These are phyloP conservation scores for Discostella stelligeroides DNA, from an alignment of 108 stramenopile genomes.

Conservation along the genomic window DNA sequence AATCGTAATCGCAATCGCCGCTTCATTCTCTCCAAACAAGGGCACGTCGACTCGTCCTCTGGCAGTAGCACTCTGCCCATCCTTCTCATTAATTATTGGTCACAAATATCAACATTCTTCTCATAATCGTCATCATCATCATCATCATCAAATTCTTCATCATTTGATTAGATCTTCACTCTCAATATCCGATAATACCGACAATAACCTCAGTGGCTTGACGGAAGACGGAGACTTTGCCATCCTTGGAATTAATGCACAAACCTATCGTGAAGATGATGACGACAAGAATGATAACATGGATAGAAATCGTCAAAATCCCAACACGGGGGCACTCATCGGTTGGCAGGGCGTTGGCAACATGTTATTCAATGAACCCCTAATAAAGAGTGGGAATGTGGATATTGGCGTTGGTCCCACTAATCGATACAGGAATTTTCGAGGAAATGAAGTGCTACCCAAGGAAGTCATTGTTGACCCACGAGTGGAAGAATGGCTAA, in stretches of 20 bases:
- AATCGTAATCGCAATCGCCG: neutral
- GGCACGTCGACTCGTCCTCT: neutral
- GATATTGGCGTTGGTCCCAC: constrained; percentile 32
- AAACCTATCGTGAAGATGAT: neutral
- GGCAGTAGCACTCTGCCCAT: neutral
- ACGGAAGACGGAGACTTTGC: constrained; percentile 13
- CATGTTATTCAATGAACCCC: constrained; percentile 40
- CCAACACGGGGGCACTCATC: constrained; percentile 28
- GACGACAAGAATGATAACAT: neutral
- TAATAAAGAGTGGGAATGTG: constrained; percentile 30
- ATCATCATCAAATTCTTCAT: too few relatives aligned
- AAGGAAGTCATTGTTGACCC: neutral
- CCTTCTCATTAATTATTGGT: neutral
- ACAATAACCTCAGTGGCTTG: neutral
- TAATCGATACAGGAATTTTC: constrained; percentile 23
- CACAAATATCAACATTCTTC: too few relatives aligned
- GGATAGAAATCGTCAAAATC: neutral
- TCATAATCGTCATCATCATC: too few relatives aligned
- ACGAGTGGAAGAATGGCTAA: neutral
- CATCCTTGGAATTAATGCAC: constrained; percentile 3
- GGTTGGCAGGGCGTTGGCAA: constrained; percentile 28
- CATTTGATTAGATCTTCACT: too few relatives aligned
- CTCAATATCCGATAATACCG: neutral
- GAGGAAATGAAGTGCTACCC: constrained; percentile 35
- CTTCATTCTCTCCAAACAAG: neutral